Evolutionary conservation across 768 basidiomycete genomes (phyloP), one percentile per base, ranked within the genome.

Genomic region (Psilocybe tampanensis): DNA sequence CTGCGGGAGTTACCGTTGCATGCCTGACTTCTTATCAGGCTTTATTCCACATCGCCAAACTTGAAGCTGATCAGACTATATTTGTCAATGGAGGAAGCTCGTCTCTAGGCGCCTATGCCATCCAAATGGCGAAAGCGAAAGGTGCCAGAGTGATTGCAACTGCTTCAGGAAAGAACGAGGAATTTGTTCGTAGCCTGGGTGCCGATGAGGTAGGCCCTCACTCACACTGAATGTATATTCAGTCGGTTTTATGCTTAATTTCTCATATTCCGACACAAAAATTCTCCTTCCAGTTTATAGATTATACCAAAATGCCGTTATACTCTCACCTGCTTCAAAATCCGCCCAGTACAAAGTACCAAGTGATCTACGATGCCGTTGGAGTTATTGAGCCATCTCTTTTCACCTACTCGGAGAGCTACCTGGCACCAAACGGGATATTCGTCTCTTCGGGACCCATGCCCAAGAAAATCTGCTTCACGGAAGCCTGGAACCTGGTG

Each of bases 31-130:
- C 88, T 0, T 79, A 84, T 55, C 79, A 85, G 58, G 80, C 75
- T 0, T 76, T 92, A 6, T 71, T 82, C 43, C 65, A 76, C 0
- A 66, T 74, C 1, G 81, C 73, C 0, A 73, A 79, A 24, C 66
- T 89, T n/a, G 80, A 88, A 65, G 63, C 73, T 21, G 84, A 81
- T 1, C 85, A 86, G 63, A 76, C 78, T 1, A 72, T 92, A 3
- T 80, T 92, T 61, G 74, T 93, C 64, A 86, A 89, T 54, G 89
- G 89, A 0, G 90, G 88, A 3, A 86, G 85, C 49, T 83, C 86
- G 1, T 72, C 84, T 12, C 86, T 90, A 1, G 90, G 90, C 3
- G 72, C 78, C n/a, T 81, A 80, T 61, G 89, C 87, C 1, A 86
- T 92, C 47, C 88, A 91, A 67, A 66, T 91, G 9, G 88, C 89